phyloP scores from a whole-genome alignment of 176 grass and related monocot species.

The Areca catechu region DNA sequence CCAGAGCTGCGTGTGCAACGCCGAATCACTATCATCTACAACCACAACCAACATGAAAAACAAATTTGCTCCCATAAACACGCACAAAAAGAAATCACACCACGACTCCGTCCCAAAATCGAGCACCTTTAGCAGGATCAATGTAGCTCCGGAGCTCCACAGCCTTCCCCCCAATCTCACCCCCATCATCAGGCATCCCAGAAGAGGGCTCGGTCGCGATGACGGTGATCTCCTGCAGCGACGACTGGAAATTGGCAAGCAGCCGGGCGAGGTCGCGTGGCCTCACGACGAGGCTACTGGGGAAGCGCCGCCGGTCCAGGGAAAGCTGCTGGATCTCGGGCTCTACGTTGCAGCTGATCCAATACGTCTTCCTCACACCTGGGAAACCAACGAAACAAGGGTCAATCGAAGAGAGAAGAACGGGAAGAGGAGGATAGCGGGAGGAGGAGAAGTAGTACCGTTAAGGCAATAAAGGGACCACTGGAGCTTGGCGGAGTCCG shows the following conservation, averaged over 20 bases:
- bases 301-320: constrained; percentile 47
- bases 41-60: background rate
- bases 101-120: background rate
- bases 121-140: constrained; percentile 65
- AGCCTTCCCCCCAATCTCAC: constrained; percentile 57
- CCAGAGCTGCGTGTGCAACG: constrained; percentile 94
- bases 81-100: background rate
- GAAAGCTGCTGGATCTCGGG: constrained; percentile 58
- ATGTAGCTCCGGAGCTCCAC: constrained; percentile 88
- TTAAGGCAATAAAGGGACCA: constrained; percentile 66
- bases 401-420: constrained; percentile 10
- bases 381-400: constrained; percentile 3
- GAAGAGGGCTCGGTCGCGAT: constrained; percentile 57
- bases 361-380: constrained; percentile 80
- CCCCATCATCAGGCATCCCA: constrained; percentile 10
- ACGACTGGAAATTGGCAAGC: constrained; percentile 92
- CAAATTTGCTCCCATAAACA: background rate
- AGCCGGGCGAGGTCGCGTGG: constrained; percentile 64
- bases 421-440: background rate
- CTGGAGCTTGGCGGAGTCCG: constrained; percentile 69
- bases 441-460: constrained; percentile 24
- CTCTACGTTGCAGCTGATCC: constrained; percentile 71
- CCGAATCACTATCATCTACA: constrained; percentile 70
- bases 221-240: constrained; percentile 82
- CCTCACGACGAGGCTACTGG: constrained; percentile 57